Evolutionary conservation across 202 grass and related monocot species (phyloP).

Genomic region (Bolboschoenoplectus hybrid): DNA sequence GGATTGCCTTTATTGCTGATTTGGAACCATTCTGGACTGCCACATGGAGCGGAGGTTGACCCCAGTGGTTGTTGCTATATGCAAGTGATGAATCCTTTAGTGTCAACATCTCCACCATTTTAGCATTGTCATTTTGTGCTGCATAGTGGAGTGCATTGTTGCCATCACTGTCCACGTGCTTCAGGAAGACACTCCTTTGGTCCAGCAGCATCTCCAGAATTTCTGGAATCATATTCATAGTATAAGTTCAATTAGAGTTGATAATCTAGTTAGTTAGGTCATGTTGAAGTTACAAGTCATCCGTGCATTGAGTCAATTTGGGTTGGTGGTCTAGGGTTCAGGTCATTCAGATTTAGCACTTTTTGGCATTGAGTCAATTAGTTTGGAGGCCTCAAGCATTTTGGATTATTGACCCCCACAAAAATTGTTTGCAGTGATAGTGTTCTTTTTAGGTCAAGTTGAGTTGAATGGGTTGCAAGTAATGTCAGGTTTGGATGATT

Average conservation of each 20-base stretch:
- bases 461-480: background rate
- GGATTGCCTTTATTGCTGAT: constrained; percentile 44
- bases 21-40: constrained; percentile 48
- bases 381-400: background rate
- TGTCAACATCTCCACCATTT: constrained; percentile 46
- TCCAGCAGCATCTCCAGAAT: constrained; percentile 49
- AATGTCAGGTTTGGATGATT: background rate
- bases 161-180: constrained; percentile 5
- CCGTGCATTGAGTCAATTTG: background rate
- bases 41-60: constrained; percentile 46
- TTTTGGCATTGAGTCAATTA: background rate
- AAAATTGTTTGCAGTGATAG: background rate
- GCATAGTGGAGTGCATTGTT: constrained; percentile 60
- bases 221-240: constrained; percentile 31
- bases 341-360: background rate
- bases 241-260: background rate
- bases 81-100: constrained; percentile 32
- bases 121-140: constrained; percentile 41
- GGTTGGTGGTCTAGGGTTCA: background rate
- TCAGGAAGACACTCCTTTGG: background rate
- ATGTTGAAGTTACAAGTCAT: background rate
- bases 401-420: background rate
- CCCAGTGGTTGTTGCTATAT: constrained; percentile 35
- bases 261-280: background rate
- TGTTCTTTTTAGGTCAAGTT: constrained; percentile 1